Base-by-base conservation (phyloP, 495 filamentous ascomycete species). In the Trichoderma gamsii region DNA sequence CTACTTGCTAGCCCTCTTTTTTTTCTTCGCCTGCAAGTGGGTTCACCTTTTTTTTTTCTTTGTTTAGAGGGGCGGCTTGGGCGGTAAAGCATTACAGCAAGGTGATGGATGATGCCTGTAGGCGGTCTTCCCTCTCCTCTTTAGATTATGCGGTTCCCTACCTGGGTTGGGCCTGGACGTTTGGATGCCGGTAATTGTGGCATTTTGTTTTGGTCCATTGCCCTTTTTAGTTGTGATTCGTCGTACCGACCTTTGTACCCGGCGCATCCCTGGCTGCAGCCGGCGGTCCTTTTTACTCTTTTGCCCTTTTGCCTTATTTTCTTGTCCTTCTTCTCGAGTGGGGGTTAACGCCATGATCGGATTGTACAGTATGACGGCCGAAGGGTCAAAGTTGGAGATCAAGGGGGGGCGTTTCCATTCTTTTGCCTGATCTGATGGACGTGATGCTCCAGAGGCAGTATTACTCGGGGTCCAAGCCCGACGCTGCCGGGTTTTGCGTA, bases 21-120 rank as follows among this genome's bases (percentile, higher is more conserved):
- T 46, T 46, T 46, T 18, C 18, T 46, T 46, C 43, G 2, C 43
- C 18, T 46, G 12, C 49, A 2, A 21, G 18, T 52, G 49, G 18
- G 16, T 52, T 29, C 29, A 29, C 1, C 4, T 29, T 29, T 29
- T 29, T 29, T 29, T 29, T 29, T 29, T 29, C 5, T 52, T 3
- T 21, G 18, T 52, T 52, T 25, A 21, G 49, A 52, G 49, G 49
- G 49, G 49, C 49, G 49, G 49, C 49, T 52, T 52, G 49, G 49
- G 49, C 49, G 49, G 49, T 52, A 52, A 52, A 52, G 49, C 49
- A 52, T n/a, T 52, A 9, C 49, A 6, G 18, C 49, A 46, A 46
- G 43, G 43, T 46, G 12, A 38, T 38, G 35, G 35, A 9, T 38
- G 35, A 38, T 18, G 43, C 21, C 18, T 52, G 49, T n/a, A 52